Evolutionary conservation across 306 rosid species (phyloP).

Genomic region (Cicer judaicum): DNA sequence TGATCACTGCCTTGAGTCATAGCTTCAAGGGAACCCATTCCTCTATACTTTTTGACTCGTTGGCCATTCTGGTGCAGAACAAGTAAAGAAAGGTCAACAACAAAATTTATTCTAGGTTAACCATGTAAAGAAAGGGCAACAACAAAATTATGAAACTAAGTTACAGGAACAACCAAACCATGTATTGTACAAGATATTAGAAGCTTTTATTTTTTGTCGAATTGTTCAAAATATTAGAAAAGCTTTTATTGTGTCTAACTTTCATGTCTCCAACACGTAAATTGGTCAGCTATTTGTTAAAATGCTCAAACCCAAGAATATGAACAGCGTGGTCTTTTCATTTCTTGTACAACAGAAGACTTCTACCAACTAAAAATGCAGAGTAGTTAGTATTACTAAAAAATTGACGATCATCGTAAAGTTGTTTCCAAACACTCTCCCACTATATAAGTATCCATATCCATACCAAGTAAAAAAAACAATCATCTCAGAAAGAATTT

Average conservation of each 20-base stretch:
- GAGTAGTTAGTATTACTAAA: not conserved
- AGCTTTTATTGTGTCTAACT: conserved; percentile 4
- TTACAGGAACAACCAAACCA: conserved; percentile 13
- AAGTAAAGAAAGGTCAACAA: conserved; percentile 2
- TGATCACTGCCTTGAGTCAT: conserved; percentile 96
- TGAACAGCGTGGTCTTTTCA: not conserved
- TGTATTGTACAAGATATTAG: not conserved
- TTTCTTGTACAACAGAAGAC: not conserved
- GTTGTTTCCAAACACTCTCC: not conserved
- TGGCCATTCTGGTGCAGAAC: conserved; percentile 66
- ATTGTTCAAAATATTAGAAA: not conserved
- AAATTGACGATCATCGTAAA: not conserved
- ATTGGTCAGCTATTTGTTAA: not conserved
- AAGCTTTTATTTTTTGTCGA: not conserved
- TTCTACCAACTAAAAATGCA: not conserved
- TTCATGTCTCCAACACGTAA: not conserved
- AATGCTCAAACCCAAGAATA: not conserved
- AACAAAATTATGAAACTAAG: conserved; percentile 28
- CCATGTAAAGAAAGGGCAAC: conserved; percentile 6
- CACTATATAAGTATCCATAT: not conserved
- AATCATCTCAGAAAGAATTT: not conserved
- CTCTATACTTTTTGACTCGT: conserved; percentile 81
- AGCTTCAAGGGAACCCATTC: conserved; percentile 99
- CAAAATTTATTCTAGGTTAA: conserved; percentile 23
- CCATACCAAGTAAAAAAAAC: not conserved